Conservation (phyloP, 768 basidiomycete genomes). For the Suillus fuscotomentosus region DNA sequence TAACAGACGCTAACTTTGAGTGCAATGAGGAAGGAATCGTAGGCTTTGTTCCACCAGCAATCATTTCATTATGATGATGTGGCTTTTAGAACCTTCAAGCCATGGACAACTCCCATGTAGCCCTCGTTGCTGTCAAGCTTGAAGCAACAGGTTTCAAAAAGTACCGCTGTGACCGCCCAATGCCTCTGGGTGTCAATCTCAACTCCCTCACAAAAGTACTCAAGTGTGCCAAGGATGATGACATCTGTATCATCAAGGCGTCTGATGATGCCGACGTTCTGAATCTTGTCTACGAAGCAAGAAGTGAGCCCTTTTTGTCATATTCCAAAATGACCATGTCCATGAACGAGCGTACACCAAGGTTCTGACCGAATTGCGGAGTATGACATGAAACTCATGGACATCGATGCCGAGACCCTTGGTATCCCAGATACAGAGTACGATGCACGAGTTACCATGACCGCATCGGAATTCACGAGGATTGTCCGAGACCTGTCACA, state of each 20-base stretch:
- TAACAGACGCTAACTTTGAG: constrained; percentile 96
- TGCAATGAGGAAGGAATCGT: constrained; percentile 95
- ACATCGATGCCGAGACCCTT: constrained; percentile 93
- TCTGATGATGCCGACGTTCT: constrained; percentile 88
- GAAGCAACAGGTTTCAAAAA: constrained; percentile 75
- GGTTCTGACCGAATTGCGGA: constrained; percentile 93
- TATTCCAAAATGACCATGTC: background rate
- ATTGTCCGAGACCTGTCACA: constrained; percentile 90
- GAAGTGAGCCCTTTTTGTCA: constrained; percentile 51
- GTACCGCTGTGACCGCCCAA: constrained; percentile 93
- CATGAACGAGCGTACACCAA: constrained; percentile 26
- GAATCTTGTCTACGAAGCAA: constrained; percentile 86
- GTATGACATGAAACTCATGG: constrained; percentile 99
- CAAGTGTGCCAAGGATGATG: constrained; percentile 96
- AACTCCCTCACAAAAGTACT: constrained; percentile 90
- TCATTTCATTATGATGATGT: background rate
- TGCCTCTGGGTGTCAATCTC: constrained; percentile 88
- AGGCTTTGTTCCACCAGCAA: constrained; percentile 22
- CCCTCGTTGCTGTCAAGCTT: constrained; percentile 88
- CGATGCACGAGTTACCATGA: constrained; percentile 88
- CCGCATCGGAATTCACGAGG: constrained; percentile 81
- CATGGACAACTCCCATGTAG: constrained; percentile 99
- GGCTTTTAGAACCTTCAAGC: constrained; percentile 77
- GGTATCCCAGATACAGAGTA: constrained; percentile 98
- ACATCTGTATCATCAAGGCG: constrained; percentile 87